phyloP scores from a whole-genome alignment of 805 yeast species.

The Ogataea naganishii region DNA sequence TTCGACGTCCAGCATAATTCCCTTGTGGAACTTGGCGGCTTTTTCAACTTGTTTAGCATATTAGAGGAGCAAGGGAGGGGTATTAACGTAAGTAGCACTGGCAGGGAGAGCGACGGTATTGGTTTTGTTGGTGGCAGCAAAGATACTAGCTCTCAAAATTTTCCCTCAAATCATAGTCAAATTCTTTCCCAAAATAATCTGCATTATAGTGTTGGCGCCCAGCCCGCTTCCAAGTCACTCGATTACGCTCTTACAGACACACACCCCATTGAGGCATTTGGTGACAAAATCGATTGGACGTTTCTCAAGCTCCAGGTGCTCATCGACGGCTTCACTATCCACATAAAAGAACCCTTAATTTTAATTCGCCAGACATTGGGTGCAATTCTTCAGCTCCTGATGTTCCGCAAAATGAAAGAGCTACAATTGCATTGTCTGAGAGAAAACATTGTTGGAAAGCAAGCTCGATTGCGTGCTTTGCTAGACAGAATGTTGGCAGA shows the following conservation, averaged over 20 bases:
- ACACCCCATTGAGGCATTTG: constrained; percentile 36
- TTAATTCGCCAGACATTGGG: constrained; percentile 36
- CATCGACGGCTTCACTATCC: constrained; percentile 26
- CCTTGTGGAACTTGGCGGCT: constrained; percentile 46
- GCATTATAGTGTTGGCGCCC: constrained; percentile 10
- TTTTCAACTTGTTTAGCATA: constrained; percentile 45
- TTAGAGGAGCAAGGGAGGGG: constrained; percentile 25
- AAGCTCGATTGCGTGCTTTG: constrained; percentile 18
- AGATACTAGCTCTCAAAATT: too few species aligned
- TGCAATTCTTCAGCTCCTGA: constrained; percentile 34
- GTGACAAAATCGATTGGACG: constrained; percentile 41
- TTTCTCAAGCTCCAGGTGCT: constrained; percentile 41
- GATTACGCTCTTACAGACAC: not conserved
- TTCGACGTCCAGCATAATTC: constrained; percentile 29
- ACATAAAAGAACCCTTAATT: constrained; percentile 43
- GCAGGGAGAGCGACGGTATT: too few species aligned
- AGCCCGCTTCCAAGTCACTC: constrained; percentile 2
- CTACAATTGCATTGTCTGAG: constrained; percentile 36
- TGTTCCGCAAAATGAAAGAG: constrained; percentile 43
- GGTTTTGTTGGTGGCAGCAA: too few species aligned
- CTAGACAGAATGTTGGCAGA: constrained; percentile 16
- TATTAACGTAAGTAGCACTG: too few species aligned
- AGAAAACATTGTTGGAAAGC: constrained; percentile 30
- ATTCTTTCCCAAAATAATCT: constrained; percentile 3
- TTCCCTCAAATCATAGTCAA: too few species aligned